Evolutionary conservation across 106 monocot genomes (phyloP).

Genomic region (Narthecium ossifragum): DNA sequence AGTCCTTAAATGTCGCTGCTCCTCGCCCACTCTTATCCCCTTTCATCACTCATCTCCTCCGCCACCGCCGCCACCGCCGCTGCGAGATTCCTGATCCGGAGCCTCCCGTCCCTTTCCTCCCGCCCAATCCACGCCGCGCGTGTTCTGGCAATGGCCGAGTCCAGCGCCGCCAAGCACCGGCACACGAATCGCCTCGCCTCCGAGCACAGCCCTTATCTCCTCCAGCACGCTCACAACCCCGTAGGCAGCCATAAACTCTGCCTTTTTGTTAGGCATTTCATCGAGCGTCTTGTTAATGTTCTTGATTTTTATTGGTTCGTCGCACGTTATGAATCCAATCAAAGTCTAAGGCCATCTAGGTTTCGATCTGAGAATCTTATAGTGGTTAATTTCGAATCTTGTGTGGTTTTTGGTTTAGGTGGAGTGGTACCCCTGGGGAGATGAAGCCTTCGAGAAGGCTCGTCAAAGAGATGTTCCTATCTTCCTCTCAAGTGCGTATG

Average conservation of each 20-base stretch:
- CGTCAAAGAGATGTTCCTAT: constrained; percentile 81
- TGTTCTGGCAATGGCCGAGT: constrained; percentile 30
- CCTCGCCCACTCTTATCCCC: too few relatives aligned
- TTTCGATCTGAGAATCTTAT: too few relatives aligned
- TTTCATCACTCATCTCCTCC: too few relatives aligned
- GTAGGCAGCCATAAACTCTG: constrained; percentile 17
- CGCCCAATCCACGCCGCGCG: not conserved
- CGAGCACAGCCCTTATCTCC: constrained; percentile 97
- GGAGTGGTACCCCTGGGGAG: constrained; percentile 98
- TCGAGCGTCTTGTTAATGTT: constrained; percentile 1
- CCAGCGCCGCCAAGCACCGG: constrained; percentile 20
- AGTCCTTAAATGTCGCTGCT: too few relatives aligned
- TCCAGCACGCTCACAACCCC: constrained; percentile 96
- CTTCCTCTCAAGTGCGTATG: constrained; percentile 74
- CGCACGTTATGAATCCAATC: not conserved
- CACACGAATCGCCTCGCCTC: constrained; percentile 74
- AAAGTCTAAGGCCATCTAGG: too few relatives aligned
- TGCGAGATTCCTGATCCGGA: not conserved
- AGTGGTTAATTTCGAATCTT: not conserved
- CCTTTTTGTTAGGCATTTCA: not conserved
- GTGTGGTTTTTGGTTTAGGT: constrained; percentile 47
- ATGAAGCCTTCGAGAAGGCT: constrained; percentile 85
- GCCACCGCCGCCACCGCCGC: not conserved
- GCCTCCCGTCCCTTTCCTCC: not conserved
- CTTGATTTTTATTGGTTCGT: not conserved